Base-by-base conservation (phyloP, 495 filamentous ascomycete genomes). In the Aspergillus mulundensis region DNA sequence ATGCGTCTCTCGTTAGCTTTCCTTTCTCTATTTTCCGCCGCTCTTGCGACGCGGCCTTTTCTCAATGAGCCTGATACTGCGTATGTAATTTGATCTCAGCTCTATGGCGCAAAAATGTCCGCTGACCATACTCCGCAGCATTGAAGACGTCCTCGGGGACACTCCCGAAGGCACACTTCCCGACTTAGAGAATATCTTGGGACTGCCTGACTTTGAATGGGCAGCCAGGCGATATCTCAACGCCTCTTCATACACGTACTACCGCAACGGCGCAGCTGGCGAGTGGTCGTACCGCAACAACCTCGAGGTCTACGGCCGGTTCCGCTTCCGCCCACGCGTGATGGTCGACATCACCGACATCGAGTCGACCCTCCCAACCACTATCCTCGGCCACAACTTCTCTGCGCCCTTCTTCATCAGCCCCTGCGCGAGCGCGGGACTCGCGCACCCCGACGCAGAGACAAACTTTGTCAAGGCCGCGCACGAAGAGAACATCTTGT, bases 381-480 rank as follows among this genome's bases (percentile, higher is more conserved):
- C 50, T 14, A 53, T 58, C 49, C 34, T 58, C 2, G 56, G 56
- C 16, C 47, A 76, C 55, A 67, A 71, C 57, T 75, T 76, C 56
- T 63, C 64, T 7, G 65, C 70, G 4, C 73, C 74, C 10, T 74
- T 77, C 59, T 77, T 73, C 61, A 75, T 77, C 43, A 66, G 63
- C 24, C 74, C 74, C 0, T 62, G 60, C 8, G 66, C 74, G 23
- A 60, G 64, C 14, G 74, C 63, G 5, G 66, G 59, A 1, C 70
- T 71, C 38, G 74, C 67, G 5, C 62, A 72, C 54, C 51, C 52
- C 7, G 57, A 66, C 7, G 72, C 53, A 0, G 75, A 77, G 56
- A 53, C 62, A 25, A 71, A 71, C 23, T 59, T 78, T 1, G 68
- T 61, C 34, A 49, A 59, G 53, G 66, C 66, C 7, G 71, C 75